These are phyloP conservation scores for Tritrichomonas musculus DNA, from an alignment of 208 protist species.

Conservation along the genomic window DNA sequence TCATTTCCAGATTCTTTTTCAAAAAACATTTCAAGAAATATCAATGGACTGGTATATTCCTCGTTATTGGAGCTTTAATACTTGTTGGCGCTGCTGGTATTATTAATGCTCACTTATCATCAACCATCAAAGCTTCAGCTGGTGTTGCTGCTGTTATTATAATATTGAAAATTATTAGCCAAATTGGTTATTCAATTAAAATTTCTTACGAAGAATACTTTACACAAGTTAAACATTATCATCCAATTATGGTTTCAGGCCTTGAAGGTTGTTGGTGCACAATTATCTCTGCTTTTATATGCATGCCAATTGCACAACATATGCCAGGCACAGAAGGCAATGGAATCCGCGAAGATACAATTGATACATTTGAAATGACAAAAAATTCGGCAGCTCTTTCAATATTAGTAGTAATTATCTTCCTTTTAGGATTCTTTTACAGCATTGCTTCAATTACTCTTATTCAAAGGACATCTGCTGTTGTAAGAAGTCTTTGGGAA, in stretches of 20 bases:
- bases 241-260: neutral
- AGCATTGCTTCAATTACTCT: neutral
- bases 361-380: neutral
- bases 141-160: neutral
- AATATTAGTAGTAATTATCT: neutral
- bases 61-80: neutral
- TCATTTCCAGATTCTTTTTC: neutral
- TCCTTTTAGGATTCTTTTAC: neutral
- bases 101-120: neutral
- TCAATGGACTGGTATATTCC: neutral
- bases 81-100: neutral
- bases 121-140: neutral
- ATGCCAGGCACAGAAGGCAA: neutral
- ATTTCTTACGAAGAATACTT: neutral
- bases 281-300: neutral
- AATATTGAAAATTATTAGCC: neutral
- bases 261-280: neutral
- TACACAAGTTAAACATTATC: neutral
- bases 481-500: neutral
- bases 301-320: neutral
- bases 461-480: neutral
- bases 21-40: neutral
- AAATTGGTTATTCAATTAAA: neutral
- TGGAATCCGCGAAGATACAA: neutral
- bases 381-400: neutral